Base-by-base conservation (phyloP, 2,329 filamentous ascomycete genomes). In the Talaromyces sp. region DNA sequence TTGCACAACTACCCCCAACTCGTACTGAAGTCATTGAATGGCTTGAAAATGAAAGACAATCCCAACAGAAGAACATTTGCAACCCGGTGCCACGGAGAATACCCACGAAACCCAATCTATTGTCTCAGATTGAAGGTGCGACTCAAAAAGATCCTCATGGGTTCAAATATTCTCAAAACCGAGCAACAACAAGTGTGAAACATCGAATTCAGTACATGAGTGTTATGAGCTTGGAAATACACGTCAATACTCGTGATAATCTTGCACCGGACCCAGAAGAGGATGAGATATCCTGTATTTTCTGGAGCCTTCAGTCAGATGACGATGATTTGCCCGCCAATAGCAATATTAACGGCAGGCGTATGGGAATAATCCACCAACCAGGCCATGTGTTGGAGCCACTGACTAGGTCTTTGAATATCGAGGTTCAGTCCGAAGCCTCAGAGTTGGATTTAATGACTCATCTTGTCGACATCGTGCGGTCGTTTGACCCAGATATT, bases 151-250 rank as follows among this genome's bases (percentile, higher is more conserved):
- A 91, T 68, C 88, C 86, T 64, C 83, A 94, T 71, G 91, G 89
- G 0, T 94, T 93, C 79, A 95, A 93, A 72, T 96, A 90, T 73
- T 92, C 89, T 0, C 92, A 93, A 67, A 90, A 88, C 70, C 83
- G 84, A 64, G 86, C 87, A 66, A 88, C 88, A 1, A 90, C 88
- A 0, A 92, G 87, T 66, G 87, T 96, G 18, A 86, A 91, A 69
- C 90, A 94, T 66, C 91, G 96, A 73, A 87, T 87, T 2, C 90
- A 95, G 68, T 96, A 96, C 73, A 98, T 99, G 95, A 96, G 91
- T 67, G 92, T 89, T 18, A 93, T 99, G 91, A 96, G 92, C 67
- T 76, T 99, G 6, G 95, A 99, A 72, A 79, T 98, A 4, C 94
- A 99, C 72, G 89, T 96, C 64, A 96, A 96, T 68, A 95, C 90